Base-by-base conservation (phyloP, 2,329 filamentous ascomycete genomes). In the Dothidotthia symphoricarpi region DNA sequence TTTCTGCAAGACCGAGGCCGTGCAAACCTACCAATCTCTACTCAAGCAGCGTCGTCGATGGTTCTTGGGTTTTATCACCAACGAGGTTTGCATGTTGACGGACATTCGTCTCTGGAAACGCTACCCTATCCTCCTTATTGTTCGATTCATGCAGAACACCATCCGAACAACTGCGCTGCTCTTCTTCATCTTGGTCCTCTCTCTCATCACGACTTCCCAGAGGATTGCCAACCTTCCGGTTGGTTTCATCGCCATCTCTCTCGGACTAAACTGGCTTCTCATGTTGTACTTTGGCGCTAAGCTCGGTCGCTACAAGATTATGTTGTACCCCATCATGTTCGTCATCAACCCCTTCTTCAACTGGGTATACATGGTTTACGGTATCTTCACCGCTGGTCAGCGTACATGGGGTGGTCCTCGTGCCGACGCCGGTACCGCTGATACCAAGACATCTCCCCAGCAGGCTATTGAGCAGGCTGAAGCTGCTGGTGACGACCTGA, bases 321-420 rank as follows among this genome's bases (percentile, higher is more conserved):
- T 88, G 84, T 75, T 97, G 5, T 97, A 97, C 63, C 91, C 91
- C 0, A 57, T 97, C 47, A 96, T 97, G 89, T 97, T 96, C 63
- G 70, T 95, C 31, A 67, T 96, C 47, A 97, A 96, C 61, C 91
- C 93, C 1, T 94, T 97, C 62, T 90, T 96, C 76, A 97, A 97
- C 69, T 97, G 91, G 91, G 80, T 88, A 41, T 97, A 97, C 71
- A 95, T 96, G 86, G 85, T 95, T 2, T 95, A 96, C 65, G 90
- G 89, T 29, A 94, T 95, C 53, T 93, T 95, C 67, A 96, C 91
- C 1, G 89, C 90, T 19, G 89, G 90, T 14, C 88, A 95, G 64
- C 79, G 91, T 49, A 97, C 91, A 1, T 98, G 93, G 91, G 91
- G 91, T 51, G 91, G 91, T 0, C 93, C 91, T 9, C 80, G 91